Evolutionary conservation across 345 rosid species (phyloP).

Genomic region (Dipteronia sinensis): DNA sequence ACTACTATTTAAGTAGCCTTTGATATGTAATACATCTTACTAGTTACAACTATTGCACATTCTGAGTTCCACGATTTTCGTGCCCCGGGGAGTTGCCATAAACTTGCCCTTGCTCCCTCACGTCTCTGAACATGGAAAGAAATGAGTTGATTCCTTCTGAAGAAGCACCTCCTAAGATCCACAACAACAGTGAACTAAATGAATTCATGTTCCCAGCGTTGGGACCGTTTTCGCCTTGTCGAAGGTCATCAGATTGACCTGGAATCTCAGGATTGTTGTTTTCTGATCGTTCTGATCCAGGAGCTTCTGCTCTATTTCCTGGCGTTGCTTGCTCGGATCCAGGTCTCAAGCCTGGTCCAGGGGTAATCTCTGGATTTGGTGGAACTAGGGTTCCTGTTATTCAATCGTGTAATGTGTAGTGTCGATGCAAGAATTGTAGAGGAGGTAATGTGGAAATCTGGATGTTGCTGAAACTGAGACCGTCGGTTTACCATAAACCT

Average conservation of each 20-base stretch:
- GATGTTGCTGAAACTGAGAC: conserved; percentile 83
- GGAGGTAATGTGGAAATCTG: conserved; percentile 92
- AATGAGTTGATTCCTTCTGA: conserved; percentile 83
- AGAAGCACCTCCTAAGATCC: conserved; percentile 98
- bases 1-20: not conserved
- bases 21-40: not conserved
- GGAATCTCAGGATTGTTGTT: conserved; percentile 43
- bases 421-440: conserved; percentile 96
- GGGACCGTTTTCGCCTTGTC: conserved; percentile 50
- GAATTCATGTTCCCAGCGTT: conserved; percentile 80
- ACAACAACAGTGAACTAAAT: conserved; percentile 75
- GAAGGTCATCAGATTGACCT: conserved; percentile 39
- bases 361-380: conserved; percentile 35
- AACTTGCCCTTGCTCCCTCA: conserved; percentile 81
- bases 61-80: conserved; percentile 30
- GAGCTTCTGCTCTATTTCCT: conserved; percentile 29
- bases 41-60: conserved; percentile 23
- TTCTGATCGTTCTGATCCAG: conserved; percentile 33
- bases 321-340: conserved; percentile 44
- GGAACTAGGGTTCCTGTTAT: conserved; percentile 63
- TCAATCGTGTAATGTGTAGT: conserved; percentile 84
- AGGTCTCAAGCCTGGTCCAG: conserved; percentile 54
- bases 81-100: conserved; percentile 38
- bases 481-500: conserved; percentile 81
- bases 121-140: conserved; percentile 86